phyloP scores from a whole-genome alignment of 345 rosid genomes.

The Laguncularia racemosa region DNA sequence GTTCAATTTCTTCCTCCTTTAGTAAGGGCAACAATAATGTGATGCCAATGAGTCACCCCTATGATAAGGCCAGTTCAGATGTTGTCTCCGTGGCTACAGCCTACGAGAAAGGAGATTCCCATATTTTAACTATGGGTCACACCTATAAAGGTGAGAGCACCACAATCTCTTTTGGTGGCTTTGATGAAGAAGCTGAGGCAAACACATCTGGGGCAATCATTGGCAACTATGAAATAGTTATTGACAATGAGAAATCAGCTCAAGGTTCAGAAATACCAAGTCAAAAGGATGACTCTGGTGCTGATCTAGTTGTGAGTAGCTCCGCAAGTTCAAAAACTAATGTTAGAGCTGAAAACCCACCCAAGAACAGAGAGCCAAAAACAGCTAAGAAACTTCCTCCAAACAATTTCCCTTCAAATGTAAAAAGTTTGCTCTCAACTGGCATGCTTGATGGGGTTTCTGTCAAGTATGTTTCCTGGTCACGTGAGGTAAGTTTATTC shows the following conservation, averaged over 20 bases:
- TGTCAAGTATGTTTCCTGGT: conserved; percentile 66
- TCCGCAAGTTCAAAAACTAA: conserved; percentile 14
- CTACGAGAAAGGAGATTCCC: conserved; percentile 31
- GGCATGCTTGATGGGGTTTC: conserved; percentile 63
- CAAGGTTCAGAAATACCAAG: conserved; percentile 26
- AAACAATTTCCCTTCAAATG: conserved; percentile 61
- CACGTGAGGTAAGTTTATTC: conserved; percentile 42
- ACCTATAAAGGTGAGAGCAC: conserved; percentile 30
- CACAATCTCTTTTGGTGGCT: conserved; percentile 35
- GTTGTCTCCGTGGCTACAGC: conserved; percentile 12
- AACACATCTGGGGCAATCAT: conserved; percentile 28
- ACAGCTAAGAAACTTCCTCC: conserved; percentile 33
- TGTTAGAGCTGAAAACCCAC: conserved; percentile 14
- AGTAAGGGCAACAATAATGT: conserved; percentile 24
- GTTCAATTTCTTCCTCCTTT: conserved; percentile 23
- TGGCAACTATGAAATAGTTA: conserved; percentile 27
- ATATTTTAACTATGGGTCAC: conserved; percentile 31
- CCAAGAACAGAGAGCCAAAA: conserved; percentile 36
- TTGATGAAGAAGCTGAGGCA: conserved; percentile 31
- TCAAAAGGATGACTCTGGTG: conserved; percentile 20
- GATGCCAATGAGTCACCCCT: conserved; percentile 16
- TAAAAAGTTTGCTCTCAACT: conserved; percentile 59
- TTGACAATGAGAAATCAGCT: conserved; percentile 24
- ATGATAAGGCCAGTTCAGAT: conserved; percentile 22
- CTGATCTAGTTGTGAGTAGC: conserved; percentile 17